Base-by-base conservation (phyloP, 257 asterid genomes). In the Solanum chaucha region DNA sequence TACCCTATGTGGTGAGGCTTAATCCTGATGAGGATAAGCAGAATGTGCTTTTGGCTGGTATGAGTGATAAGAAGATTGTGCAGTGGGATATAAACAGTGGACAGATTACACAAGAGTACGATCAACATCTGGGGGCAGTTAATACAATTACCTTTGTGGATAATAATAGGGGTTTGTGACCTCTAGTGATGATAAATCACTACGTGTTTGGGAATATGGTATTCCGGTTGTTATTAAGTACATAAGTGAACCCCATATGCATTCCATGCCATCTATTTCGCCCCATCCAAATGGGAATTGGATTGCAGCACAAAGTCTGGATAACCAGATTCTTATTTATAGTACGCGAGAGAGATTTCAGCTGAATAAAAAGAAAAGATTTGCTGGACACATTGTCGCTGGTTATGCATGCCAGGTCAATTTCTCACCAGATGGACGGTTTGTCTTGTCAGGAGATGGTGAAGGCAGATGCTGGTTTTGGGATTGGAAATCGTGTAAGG, bases 401-500 rank as follows among this genome's bases (percentile, higher is more conserved):
- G 98, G 99, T 55, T 97, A 95, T 94, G 99, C 97, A 73, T 95
- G 99, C 89, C 99, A 97, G 92, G 98, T 96, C 84, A 97, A 97
- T 92, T 96, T 97, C 88, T 97, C 99, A 1, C 99, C 98, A 0
- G 99, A 96, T 90, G 99, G 99, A 40, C 88, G 99, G 48, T 97
- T 97, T 87, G 99, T 97, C 78, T 86, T 96, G 95, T 97, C 99
- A 3, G 98, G 99, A 87, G 99, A 97, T 87, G 99, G 99, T 48
- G 98, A 97, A 89, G 99, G 99, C 9, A 91, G 94, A 89, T 96
- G 99, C 92, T 97, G 98, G 99, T 97, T 97, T 89, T 97, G 99
- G 98, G 99, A 97, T 91, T 95, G 99, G 99, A 97, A 97, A 94
- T 95, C 95, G 85, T 97, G 99, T 92, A 97, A 92, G 90, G 99